Base-by-base conservation (phyloP, 768 basidiomycete genomes). In the Mycena polygramma region DNA sequence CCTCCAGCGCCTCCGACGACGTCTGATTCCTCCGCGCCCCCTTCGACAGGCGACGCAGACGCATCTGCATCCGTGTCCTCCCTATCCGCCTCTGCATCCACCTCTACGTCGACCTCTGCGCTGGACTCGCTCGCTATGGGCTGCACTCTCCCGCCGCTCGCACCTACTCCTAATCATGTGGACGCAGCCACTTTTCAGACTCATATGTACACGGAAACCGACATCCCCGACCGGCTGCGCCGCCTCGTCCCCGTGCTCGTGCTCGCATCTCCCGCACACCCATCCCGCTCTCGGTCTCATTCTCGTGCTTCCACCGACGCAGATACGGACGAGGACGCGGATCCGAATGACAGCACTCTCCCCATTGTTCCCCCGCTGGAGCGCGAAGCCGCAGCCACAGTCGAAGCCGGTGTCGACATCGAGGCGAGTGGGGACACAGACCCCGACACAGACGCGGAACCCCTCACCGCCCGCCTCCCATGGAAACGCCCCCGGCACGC, bases 211-310 rank as follows among this genome's bases (percentile, higher is more conserved):
- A 54, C 22, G 37, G 48, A 49, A 1, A 7, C 7, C 41, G 54
- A 35, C 48, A 39, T 64, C 22, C 55, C 62, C 24, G 36, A 58
- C 13, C n/a, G 35, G 2, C 24, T 70, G 19, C 62, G 41, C 45
- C 36, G 57, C 46, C 63, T 70, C 9, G 39, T 70, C 11, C 69
- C 69, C 41, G 51, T 70, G 2, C 10, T 54, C 45, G 63, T 70
- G 36, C 55, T 70, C 39, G n/a, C 37, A 6, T 6, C 30, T 24
- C 57, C 41, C 1, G 19, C 30, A 4, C 10, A 35, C 2, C 26
- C n/a, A 39, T 2, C 22, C n/a, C n/a, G n/a, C n/a, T n/a, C n/a
- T n/a, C n/a, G n/a, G 13, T 22, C 20, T 48, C 36, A 20, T 13
- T 39, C 55, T 1, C 9, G 36, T 11, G 20, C 54, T 7, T 20